These are phyloP conservation scores for Cryptococcus sp. DNA, from an alignment of 1,284 basidiomycete genomes.

Conservation along the genomic window DNA sequence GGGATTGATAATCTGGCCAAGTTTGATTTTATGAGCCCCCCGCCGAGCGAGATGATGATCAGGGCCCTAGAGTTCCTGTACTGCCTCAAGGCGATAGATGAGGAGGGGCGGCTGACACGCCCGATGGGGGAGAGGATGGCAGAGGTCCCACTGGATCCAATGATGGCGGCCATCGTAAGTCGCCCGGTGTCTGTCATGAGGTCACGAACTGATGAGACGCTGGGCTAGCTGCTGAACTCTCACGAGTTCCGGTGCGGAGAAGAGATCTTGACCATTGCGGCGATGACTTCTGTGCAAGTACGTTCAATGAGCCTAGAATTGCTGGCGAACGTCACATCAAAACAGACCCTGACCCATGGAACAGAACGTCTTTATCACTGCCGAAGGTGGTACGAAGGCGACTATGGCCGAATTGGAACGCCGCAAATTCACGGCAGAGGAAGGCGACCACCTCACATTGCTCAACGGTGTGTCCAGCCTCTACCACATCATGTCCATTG, in stretches of 20 bases:
- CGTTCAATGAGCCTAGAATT: conserved; percentile 10
- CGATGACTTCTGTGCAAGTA: conserved; percentile 88
- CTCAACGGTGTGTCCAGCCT: conserved; percentile 65
- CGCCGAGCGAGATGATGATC: conserved; percentile 79
- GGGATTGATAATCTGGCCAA: conserved; percentile 81
- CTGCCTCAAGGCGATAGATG: conserved; percentile 54
- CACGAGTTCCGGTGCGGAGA: conserved; percentile 80
- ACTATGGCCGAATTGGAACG: conserved; percentile 83
- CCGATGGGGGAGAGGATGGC: conserved; percentile 56
- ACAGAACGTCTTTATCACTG: conserved; percentile 81
- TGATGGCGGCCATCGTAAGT: conserved; percentile 58
- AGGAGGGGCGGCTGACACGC: conserved; percentile 52
- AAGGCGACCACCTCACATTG: conserved; percentile 91
- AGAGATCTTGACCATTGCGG: conserved; percentile 90
- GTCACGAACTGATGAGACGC: neutral
- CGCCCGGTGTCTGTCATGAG: neutral
- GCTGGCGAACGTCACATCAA: neutral
- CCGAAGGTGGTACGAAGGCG: conserved; percentile 71
- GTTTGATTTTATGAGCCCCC: conserved; percentile 89
- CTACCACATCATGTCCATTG: no score
- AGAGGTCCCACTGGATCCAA: conserved; percentile 56
- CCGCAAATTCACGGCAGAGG: conserved; percentile 92
- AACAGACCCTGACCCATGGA: neutral
- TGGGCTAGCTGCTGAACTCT: conserved; percentile 75
- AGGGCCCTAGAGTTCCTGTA: conserved; percentile 68